Conservation (phyloP, 2,329 filamentous ascomycete genomes). For the Colletotrichum sp. region DNA sequence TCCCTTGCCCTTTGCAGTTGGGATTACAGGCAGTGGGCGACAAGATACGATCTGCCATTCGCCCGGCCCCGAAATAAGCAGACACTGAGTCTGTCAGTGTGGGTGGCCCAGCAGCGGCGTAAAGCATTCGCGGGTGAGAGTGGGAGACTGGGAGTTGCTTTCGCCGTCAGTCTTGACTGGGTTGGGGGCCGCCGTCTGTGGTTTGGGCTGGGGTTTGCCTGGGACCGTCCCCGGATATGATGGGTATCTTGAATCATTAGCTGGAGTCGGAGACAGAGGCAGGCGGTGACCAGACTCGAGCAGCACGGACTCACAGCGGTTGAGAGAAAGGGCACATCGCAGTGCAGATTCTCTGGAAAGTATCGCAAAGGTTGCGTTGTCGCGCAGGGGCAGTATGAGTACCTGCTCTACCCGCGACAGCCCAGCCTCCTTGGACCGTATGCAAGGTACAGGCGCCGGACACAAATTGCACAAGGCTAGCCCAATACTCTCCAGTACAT, state of each 20-base stretch:
- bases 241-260: background rate
- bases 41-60: background rate
- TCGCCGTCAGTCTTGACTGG: background rate
- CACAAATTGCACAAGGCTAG: conserved; percentile 21
- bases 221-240: background rate
- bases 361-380: background rate
- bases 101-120: background rate
- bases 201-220: background rate
- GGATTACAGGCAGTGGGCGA: background rate
- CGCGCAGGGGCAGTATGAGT: background rate
- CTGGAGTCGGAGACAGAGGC: background rate
- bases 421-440: conserved; percentile 10
- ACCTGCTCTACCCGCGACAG: conserved; percentile 12
- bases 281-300: background rate
- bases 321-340: background rate
- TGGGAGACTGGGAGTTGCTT: background rate
- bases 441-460: conserved; percentile 19
- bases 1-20: conserved; percentile 9
- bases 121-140: background rate
- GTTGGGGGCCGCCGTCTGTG: background rate
- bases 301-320: background rate
- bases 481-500: conserved; percentile 8
- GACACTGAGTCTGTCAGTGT: background rate
- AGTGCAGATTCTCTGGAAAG: background rate
- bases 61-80: conserved; percentile 6